Evolutionary conservation across 371 early-diverging fungal genomes (phyloP).

Genomic region (Homolaphlyctis polyrhiza): DNA sequence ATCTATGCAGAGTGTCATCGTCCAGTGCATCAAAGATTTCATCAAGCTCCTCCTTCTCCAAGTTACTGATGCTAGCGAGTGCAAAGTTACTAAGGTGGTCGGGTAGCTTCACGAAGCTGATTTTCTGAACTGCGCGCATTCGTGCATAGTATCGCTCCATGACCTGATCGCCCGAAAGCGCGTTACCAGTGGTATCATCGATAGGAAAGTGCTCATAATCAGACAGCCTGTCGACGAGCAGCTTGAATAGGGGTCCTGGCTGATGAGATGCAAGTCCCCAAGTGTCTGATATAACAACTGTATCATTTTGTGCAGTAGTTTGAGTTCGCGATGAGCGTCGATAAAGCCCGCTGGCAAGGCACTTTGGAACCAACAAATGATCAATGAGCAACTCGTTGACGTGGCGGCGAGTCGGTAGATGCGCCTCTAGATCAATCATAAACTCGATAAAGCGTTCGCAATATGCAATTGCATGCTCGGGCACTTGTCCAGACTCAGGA

Average conservation of each 20-base stretch:
- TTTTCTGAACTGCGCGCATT: slow-evolving; percentile 64
- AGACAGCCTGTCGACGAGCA: slow-evolving; percentile 57
- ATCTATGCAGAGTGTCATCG: slow-evolving; percentile 36
- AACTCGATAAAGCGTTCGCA: slow-evolving; percentile 77
- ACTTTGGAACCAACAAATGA: slow-evolving; percentile 64
- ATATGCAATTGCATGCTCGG: slow-evolving; percentile 49
- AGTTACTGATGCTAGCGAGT: slow-evolving; percentile 62
- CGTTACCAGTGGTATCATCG: slow-evolving; percentile 73
- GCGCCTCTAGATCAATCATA: slow-evolving; percentile 76
- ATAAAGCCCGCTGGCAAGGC: slow-evolving; percentile 51
- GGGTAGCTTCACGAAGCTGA: slow-evolving; percentile 61
- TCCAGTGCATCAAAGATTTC: slow-evolving; percentile 53
- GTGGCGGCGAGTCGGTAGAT: slow-evolving; percentile 86
- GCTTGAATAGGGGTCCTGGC: slow-evolving; percentile 42
- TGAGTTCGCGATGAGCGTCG: neutral
- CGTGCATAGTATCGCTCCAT: slow-evolving; percentile 54
- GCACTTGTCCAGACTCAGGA: slow-evolving; percentile 36
- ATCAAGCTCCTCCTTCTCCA: slow-evolving; percentile 53
- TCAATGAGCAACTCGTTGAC: slow-evolving; percentile 77
- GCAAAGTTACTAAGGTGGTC: slow-evolving; percentile 66
- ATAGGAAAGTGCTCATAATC: slow-evolving; percentile 75
- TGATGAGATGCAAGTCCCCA: neutral
- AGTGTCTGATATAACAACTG: too few species aligned
- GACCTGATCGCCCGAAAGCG: slow-evolving; percentile 63
- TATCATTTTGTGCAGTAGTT: neutral